Percentiles rank a stretch among this genome's conserved stretches.
phyloP scores from a whole-genome alignment of 768 basidiomycete species.

The Tricholoma sp. region DNA sequence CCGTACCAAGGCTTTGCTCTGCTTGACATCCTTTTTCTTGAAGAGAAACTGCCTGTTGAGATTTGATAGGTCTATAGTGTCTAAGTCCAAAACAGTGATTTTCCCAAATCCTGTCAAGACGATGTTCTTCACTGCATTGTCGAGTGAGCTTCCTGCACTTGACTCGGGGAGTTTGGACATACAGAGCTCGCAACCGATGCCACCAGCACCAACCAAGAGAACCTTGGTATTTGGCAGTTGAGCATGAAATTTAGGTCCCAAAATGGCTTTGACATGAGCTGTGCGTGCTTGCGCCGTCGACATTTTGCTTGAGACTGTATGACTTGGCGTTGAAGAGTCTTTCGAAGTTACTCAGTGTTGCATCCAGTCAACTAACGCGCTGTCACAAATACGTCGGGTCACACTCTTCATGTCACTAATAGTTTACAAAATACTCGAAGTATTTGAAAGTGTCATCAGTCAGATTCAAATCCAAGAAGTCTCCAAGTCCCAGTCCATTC shows the following conservation, averaged over 20 bases:
- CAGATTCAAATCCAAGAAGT: slow-evolving; percentile 5
- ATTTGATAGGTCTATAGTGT: slow-evolving; percentile 98
- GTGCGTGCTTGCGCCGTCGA: slow-evolving; percentile 46
- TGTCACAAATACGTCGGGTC: slow-evolving; percentile 24
- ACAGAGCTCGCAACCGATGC: slow-evolving; percentile 97
- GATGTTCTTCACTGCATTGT: slow-evolving; percentile 83
- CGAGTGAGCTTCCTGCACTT: background rate
- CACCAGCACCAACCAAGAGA: slow-evolving; percentile 91
- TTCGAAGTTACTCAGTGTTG: background rate
- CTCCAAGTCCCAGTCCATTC: slow-evolving; percentile 5
- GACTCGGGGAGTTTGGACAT: slow-evolving; percentile 12
- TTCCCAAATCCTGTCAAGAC: slow-evolving; percentile 89
- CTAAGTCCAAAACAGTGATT: slow-evolving; percentile 91
- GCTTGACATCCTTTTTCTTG: slow-evolving; percentile 94
- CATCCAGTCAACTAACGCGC: slow-evolving; percentile 13
- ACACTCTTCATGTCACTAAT: slow-evolving; percentile 10
- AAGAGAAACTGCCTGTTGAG: slow-evolving; percentile 97
- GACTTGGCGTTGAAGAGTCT: background rate
- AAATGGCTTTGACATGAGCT: slow-evolving; percentile 68
- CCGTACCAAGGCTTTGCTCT: slow-evolving; percentile 86
- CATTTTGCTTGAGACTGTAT: slow-evolving; percentile 22
- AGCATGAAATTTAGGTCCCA: slow-evolving; percentile 67
- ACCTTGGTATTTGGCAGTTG: slow-evolving; percentile 63
- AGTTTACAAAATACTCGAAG: background rate
- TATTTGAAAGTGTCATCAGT: background rate